Conservation (phyloP, 139 green algal species). For the Chlorella sp. region DNA sequence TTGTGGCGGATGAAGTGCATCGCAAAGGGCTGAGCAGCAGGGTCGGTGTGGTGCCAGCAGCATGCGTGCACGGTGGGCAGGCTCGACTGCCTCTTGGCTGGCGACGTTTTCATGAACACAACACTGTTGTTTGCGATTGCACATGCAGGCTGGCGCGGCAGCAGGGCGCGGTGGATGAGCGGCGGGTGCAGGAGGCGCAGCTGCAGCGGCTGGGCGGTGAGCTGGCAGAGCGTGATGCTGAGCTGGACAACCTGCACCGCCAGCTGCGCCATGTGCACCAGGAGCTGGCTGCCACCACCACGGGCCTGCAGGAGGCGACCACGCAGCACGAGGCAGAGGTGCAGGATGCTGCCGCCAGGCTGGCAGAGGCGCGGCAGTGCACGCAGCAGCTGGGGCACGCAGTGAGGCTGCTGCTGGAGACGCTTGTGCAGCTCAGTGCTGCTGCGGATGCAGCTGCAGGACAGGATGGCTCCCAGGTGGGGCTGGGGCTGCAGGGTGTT, state of each 20-base stretch:
- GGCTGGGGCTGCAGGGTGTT: background rate
- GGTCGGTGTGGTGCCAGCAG: background rate
- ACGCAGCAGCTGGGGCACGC: constrained; percentile 12
- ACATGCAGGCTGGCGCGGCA: constrained; percentile 13
- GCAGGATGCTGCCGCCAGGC: background rate
- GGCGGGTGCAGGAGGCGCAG: background rate
- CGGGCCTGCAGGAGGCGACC: background rate
- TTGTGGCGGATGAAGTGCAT: background rate
- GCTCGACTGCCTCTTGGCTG: background rate
- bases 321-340: background rate
- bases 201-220: background rate
- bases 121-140: no score
- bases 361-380: background rate
- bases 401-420: constrained; percentile 38
- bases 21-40: background rate
- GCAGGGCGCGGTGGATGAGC: constrained; percentile 16
- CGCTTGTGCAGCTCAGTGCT: constrained; percentile 15
- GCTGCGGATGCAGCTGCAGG: background rate
- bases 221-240: background rate
- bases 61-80: background rate
- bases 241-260: background rate
- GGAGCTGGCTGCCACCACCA: background rate
- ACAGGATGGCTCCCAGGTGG: background rate
- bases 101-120: background rate
- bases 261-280: constrained; percentile 25